A percentile compares a stretch with the other conserved stretches of the same genome.
These are phyloP conservation scores for Avena atlantica DNA, from an alignment of 176 grass and related monocot species.

Conservation along the genomic window DNA sequence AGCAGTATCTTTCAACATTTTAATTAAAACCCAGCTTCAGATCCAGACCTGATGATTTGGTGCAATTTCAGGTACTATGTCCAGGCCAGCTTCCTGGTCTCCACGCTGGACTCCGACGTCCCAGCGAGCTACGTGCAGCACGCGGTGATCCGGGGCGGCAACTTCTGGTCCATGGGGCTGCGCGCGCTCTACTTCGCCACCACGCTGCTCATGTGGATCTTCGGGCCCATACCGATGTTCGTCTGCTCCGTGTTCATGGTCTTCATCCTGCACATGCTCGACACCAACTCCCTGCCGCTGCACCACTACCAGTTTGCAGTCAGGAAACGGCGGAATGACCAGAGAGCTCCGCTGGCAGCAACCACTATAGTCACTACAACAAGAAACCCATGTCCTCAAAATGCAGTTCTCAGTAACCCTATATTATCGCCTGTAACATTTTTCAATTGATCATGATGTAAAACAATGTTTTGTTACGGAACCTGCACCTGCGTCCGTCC, in stretches of 20 bases:
- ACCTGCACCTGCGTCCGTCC: neutral
- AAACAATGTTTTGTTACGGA: conserved; percentile 15
- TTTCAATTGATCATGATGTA: neutral
- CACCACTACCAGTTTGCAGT: conserved; percentile 68
- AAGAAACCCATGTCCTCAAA: conserved; percentile 30
- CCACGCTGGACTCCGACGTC: conserved; percentile 76
- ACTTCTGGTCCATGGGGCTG: conserved; percentile 91
- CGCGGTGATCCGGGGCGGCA: conserved; percentile 66
- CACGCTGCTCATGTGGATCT: conserved; percentile 90
- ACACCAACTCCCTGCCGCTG: conserved; percentile 78
- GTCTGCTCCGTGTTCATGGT: conserved; percentile 78
- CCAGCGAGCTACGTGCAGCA: conserved; percentile 78
- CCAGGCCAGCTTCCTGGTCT: conserved; percentile 91
- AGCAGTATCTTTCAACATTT: neutral
- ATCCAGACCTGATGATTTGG: neutral
- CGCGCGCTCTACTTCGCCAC: conserved; percentile 87
- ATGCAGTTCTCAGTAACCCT: conserved; percentile 43
- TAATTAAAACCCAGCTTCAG: neutral
- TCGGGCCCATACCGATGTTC: conserved; percentile 85
- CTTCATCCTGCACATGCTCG: conserved; percentile 71
- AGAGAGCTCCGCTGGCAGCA: neutral
- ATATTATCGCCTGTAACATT: conserved; percentile 49
- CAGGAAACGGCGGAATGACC: conserved; percentile 40
- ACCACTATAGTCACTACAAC: neutral
- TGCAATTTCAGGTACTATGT: conserved; percentile 70